Evolutionary conservation across 2,329 filamentous ascomycete species (phyloP), one percentile per base, ranked within the genome.

Genomic region (Knoxdaviesia proteae): DNA sequence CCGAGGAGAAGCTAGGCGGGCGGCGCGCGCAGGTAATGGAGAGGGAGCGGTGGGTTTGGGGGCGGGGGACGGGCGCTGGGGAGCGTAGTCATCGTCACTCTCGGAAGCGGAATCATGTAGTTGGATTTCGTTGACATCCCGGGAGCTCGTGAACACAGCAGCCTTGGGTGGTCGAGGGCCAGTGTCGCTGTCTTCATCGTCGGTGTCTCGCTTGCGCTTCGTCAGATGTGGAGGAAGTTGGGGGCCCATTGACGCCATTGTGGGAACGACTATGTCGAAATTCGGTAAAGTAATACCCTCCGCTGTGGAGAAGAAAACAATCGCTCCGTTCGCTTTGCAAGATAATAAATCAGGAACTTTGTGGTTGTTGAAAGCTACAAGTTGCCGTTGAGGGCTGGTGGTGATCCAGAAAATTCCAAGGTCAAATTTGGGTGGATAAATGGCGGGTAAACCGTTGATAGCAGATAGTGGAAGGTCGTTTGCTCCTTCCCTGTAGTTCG

Each of bases 231-330:
- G 68, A 8, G 82, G 80, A 30, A 86, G 58, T 46, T 76, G 65
- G 9, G 82, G 80, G 5, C 80, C 80, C 53, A 83, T 76, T 34
- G 72, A 74, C 41, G 76, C 63, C 78, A 83, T 83, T 30, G 36
- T 51, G 62, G 63, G 34, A 39, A 7, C 7, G n/a, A 5, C 33
- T 71, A 67, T n/a, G 55, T 63, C 30, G 68, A 68, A 55, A 52
- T 46, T 56, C 54, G 35, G 47, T 63, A n/a, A 68, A 71, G 20
- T 20, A 20, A 20, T 20, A 20, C 20, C 20, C 20, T 20, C 20
- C 20, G 20, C 3, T 2, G 20, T 20, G 20, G 20, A 20, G 20
- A 20, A 3, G 3, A 2, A 20, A 20, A 20, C 20, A 3, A 20
- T 20, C 20, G 20, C 20, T 20, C 20, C 20, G 20, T 20, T 20